A percentile compares a stretch with the other conserved stretches of the same genome.
Evolutionary conservation across 164 flowering plant species (phyloP).

Genomic region (Santalum album): DNA sequence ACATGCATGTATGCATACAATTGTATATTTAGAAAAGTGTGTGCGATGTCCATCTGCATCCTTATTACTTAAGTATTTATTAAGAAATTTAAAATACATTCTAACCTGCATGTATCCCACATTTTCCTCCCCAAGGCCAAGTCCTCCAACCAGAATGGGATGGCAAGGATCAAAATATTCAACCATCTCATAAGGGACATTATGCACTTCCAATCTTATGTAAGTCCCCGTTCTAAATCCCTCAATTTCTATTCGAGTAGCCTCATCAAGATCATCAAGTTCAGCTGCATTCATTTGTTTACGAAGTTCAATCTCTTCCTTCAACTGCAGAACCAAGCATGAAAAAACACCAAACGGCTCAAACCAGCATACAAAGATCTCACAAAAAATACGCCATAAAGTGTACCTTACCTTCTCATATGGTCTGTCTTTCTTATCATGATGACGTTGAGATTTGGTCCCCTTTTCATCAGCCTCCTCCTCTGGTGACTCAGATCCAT

Average conservation of each 20-base stretch:
- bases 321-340: conserved; percentile 42
- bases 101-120: conserved; percentile 97
- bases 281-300: conserved; percentile 76
- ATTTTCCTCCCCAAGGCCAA: conserved; percentile 82
- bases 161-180: conserved; percentile 87
- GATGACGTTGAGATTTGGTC: conserved; percentile 23
- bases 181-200: conserved; percentile 93
- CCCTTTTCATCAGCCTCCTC: conserved; percentile 43
- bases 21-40: too few relatives aligned
- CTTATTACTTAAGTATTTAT: too few relatives aligned
- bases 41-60: too few relatives aligned
- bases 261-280: conserved; percentile 84
- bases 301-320: conserved; percentile 76
- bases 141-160: conserved; percentile 88
- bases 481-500: conserved; percentile 56
- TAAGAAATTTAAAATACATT: neutral
- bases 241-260: conserved; percentile 66
- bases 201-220: conserved; percentile 74
- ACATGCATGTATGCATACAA: too few relatives aligned
- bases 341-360: neutral
- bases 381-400: neutral
- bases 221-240: conserved; percentile 89
- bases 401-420: conserved; percentile 56
- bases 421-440: conserved; percentile 43
- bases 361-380: neutral